phyloP scores from a whole-genome alignment of 768 basidiomycete species.

The Macrolepiota dolichaula region DNA sequence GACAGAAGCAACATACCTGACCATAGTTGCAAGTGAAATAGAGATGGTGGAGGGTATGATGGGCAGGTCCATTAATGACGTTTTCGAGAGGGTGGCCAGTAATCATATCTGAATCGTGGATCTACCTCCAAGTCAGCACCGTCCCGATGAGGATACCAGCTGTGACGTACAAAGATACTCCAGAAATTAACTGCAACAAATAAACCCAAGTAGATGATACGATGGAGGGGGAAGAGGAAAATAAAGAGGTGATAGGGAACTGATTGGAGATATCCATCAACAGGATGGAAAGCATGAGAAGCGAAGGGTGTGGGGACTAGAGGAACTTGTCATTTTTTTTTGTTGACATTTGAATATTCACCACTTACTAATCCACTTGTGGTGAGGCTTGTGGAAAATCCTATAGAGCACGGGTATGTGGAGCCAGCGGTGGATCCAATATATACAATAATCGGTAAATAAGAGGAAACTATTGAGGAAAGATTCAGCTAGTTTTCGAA shows the following conservation, averaged over 20 bases:
- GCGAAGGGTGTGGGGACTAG: conserved; percentile 96
- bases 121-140: conserved; percentile 41
- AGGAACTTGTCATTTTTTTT: conserved; percentile 6
- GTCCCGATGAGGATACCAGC: background rate
- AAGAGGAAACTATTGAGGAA: conserved; percentile 23
- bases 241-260: conserved; percentile 93
- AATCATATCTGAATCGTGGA: conserved; percentile 99
- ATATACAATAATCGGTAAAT: conserved; percentile 86
- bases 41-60: conserved; percentile 95
- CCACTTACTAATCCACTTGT: conserved; percentile 91
- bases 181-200: conserved; percentile 94
- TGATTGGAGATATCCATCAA: conserved; percentile 94
- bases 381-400: conserved; percentile 92
- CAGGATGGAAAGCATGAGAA: conserved; percentile 95
- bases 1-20: conserved; percentile 47
- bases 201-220: conserved; percentile 74
- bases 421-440: conserved; percentile 93
- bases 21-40: conserved; percentile 98
- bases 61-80: conserved; percentile 96
- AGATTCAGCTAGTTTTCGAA: conserved; percentile 13
- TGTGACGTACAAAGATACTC: conserved; percentile 77
- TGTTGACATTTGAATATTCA: background rate
- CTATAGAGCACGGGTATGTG: conserved; percentile 90
- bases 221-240: conserved; percentile 88
- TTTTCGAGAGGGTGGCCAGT: conserved; percentile 85